Base-by-base conservation (phyloP, 768 basidiomycete species). In the Cyclocybe cylindracea region DNA sequence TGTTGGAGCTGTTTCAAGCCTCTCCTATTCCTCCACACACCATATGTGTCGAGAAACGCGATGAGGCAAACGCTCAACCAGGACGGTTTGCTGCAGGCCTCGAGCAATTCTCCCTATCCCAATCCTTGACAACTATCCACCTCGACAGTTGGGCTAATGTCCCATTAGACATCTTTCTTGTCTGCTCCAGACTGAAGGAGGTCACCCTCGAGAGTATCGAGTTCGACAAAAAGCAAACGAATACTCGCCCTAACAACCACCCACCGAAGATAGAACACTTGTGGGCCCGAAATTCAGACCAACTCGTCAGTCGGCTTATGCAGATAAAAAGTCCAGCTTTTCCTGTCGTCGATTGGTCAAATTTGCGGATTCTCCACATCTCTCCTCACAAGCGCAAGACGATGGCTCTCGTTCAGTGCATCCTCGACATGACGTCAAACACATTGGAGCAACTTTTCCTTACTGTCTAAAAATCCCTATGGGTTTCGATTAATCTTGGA, bases 371-470 rank as follows among this genome's bases (percentile, higher is more conserved):
- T 41, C 43, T 56, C 7, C 36, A 4, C 4, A 31, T 56, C 37
- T 51, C 44, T 10, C 54, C 54, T 4, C 45, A 56, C 19, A 44
- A 50, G 19, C 41, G n/a, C 29, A 44, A 50, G 33, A 44, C 41
- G 36, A 42, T 55, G 54, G 14, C 11, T n/a, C 37, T 14, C 32
- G 32, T 55, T 31, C 54, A 50, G 38, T 44, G 31, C 10, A 56
- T 56, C 32, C 46, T 56, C 18, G n/a, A 52, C 36, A 43, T 32
- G 6, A 40, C 55, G n/a, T 44, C 24, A 38, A 39, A 48, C n/a
- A 19, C 51, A 11, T 37, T 56, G 29, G 55, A 56, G 41, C 50
- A 56, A 40, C 36, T 52, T 36, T 37, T 52, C 29, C 55, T 56
- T 24, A n/a, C n/a, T n/a, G n/a, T n/a, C n/a, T n/a, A n/a, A n/a